Evolutionary conservation across 169 alveolate species (phyloP).

Genomic region (Cryptosporidium ubiquitum): DNA sequence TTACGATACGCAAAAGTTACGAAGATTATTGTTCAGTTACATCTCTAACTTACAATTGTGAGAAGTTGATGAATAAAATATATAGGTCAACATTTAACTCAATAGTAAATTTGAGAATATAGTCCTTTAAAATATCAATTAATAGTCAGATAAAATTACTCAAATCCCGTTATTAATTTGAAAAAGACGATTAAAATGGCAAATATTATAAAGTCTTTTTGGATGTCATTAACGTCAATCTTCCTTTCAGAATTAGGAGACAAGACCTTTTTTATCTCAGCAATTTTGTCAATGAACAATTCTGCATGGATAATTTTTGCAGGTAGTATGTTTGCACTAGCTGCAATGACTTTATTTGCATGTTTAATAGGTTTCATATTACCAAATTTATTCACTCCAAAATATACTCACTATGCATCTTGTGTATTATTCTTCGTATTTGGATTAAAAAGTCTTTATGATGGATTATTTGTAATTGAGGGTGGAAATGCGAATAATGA

Average conservation of each 20-base stretch:
- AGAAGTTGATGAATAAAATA: not conserved
- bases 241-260: constrained; percentile 84
- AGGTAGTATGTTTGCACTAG: constrained; percentile 79
- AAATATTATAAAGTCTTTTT: constrained; percentile 25
- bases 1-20: not conserved
- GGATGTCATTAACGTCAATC: constrained; percentile 74
- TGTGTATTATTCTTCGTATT: constrained; percentile 71
- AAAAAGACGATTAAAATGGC: not conserved
- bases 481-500: constrained; percentile 67
- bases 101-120: not conserved
- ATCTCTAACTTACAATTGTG: not conserved
- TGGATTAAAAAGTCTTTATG: constrained; percentile 75
- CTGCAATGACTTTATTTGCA: constrained; percentile 81
- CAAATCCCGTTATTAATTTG: not conserved
- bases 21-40: not conserved
- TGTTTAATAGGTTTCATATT: constrained; percentile 77
- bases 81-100: not conserved
- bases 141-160: not conserved
- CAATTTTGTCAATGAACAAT: constrained; percentile 79
- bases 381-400: constrained; percentile 65
- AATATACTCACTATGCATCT: constrained; percentile 75
- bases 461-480: constrained; percentile 53
- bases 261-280: constrained; percentile 83
- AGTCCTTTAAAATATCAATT: no score
- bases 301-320: constrained; percentile 76